phyloP scores from a whole-genome alignment of 2,329 filamentous ascomycete genomes.

The Periconia macrospinosa region DNA sequence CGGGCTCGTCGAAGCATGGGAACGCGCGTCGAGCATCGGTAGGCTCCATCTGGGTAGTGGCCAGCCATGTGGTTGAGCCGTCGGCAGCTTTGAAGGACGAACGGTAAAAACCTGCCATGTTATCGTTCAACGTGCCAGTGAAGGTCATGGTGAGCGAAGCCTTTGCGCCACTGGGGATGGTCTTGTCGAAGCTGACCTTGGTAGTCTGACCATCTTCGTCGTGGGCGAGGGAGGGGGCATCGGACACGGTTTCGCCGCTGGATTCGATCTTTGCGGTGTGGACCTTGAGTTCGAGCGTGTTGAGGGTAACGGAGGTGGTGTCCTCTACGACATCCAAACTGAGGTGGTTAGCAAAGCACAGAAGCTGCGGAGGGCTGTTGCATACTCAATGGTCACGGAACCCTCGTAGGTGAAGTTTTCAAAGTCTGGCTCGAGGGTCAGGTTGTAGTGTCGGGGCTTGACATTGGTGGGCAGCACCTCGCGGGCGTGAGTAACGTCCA shows the following conservation, averaged over 20 bases:
- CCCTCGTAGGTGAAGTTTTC: slow-evolving; percentile 85
- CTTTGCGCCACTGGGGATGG: slow-evolving; percentile 73
- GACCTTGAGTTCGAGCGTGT: slow-evolving; percentile 85
- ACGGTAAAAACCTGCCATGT: slow-evolving; percentile 97
- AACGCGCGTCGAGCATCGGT: slow-evolving; percentile 92
- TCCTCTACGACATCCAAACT: slow-evolving; percentile 82
- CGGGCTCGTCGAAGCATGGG: slow-evolving; percentile 95
- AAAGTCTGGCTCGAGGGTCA: slow-evolving; percentile 90
- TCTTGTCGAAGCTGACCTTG: slow-evolving; percentile 76
- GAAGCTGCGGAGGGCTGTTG: background rate
- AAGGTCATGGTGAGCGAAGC: slow-evolving; percentile 78
- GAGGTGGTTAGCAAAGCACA: slow-evolving; percentile 21
- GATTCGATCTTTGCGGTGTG: slow-evolving; percentile 70
- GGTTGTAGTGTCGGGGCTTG: slow-evolving; percentile 86
- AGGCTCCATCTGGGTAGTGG: slow-evolving; percentile 94
- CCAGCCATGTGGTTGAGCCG: slow-evolving; percentile 78
- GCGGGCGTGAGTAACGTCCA: slow-evolving; percentile 66
- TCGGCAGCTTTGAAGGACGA: slow-evolving; percentile 86
- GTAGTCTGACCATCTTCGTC: slow-evolving; percentile 80
- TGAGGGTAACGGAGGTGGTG: slow-evolving; percentile 81
- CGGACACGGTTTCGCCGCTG: slow-evolving; percentile 59
- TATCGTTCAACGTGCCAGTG: slow-evolving; percentile 80
- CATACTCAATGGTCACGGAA: slow-evolving; percentile 76
- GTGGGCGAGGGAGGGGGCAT: slow-evolving; percentile 69
- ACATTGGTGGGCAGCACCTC: slow-evolving; percentile 91